Conservation (phyloP, 805 yeast genomes). For the Saccharomycopsis malanga region DNA sequence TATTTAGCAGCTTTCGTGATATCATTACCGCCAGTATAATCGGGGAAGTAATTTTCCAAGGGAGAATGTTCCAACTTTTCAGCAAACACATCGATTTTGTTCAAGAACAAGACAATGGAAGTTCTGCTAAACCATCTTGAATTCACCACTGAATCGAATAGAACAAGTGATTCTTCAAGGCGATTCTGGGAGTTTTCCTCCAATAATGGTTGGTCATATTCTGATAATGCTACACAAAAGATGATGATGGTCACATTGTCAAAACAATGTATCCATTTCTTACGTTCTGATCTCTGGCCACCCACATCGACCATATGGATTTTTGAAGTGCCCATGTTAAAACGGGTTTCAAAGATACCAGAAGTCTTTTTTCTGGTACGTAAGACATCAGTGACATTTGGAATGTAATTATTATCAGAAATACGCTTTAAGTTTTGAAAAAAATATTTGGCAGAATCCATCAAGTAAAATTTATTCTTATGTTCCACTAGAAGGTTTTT, state of each 20-base stretch:
- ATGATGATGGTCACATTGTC: constrained; percentile 86
- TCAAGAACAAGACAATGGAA: constrained; percentile 77
- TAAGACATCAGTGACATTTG: constrained; percentile 69
- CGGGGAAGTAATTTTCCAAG: constrained; percentile 76
- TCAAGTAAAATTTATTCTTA: constrained; percentile 66
- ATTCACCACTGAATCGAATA: constrained; percentile 86
- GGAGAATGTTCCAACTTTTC: constrained; percentile 80
- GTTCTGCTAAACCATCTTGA: constrained; percentile 89
- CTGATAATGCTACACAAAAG: constrained; percentile 86
- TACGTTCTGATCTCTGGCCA: constrained; percentile 87
- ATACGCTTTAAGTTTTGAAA: constrained; percentile 61
- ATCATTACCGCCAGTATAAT: constrained; percentile 84
- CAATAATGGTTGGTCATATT: constrained; percentile 78
- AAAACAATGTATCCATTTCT: constrained; percentile 95
- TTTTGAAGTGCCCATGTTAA: constrained; percentile 54
- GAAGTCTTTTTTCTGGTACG: constrained; percentile 89
- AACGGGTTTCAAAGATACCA: constrained; percentile 79
- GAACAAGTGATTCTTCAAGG: constrained; percentile 70
- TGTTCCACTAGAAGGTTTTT: constrained; percentile 48
- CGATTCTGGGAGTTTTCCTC: constrained; percentile 75
- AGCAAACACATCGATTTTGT: constrained; percentile 85
- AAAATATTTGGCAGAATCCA: constrained; percentile 81
- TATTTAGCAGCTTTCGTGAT: constrained; percentile 88
- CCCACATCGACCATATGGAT: constrained; percentile 80
- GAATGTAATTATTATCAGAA: constrained; percentile 52